These are phyloP conservation scores for Candida sojae DNA, from an alignment of 1,139 yeast species.

Conservation along the genomic window DNA sequence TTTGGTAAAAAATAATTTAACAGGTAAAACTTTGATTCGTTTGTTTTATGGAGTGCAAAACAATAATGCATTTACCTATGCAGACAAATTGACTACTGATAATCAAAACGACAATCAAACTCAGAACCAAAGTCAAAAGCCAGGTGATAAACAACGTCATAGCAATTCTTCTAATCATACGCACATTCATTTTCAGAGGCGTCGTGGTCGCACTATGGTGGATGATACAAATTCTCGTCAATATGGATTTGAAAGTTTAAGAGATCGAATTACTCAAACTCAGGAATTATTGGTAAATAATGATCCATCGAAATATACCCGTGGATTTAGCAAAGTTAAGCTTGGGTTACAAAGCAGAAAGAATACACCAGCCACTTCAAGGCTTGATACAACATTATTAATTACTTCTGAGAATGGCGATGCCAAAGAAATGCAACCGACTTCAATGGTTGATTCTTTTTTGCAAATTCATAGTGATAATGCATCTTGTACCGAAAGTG, in stretches of 20 bases:
- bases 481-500: constrained; percentile 10
- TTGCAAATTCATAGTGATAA: constrained; percentile 21
- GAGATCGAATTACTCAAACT: constrained; percentile 32
- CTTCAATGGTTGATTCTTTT: constrained; percentile 22
- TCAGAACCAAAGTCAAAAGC: background rate
- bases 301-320: constrained; percentile 32
- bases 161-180: constrained; percentile 14
- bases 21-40: constrained; percentile 38
- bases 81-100: background rate
- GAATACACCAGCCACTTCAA: constrained; percentile 4
- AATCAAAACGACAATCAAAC: background rate
- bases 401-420: constrained; percentile 4
- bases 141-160: constrained; percentile 7
- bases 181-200: constrained; percentile 12
- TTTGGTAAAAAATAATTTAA: constrained; percentile 31
- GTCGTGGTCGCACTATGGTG: constrained; percentile 12
- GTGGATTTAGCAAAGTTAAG: constrained; percentile 40
- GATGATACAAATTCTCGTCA: constrained; percentile 10
- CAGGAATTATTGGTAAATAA: constrained; percentile 18
- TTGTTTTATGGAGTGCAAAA: constrained; percentile 34
- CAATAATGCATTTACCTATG: background rate
- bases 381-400: constrained; percentile 1
- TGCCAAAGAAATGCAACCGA: constrained; percentile 10
- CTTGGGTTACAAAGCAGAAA: constrained; percentile 32
- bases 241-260: constrained; percentile 38